Base-by-base conservation (phyloP, 306 rosid species). In the Heteromeles arbutifolia region DNA sequence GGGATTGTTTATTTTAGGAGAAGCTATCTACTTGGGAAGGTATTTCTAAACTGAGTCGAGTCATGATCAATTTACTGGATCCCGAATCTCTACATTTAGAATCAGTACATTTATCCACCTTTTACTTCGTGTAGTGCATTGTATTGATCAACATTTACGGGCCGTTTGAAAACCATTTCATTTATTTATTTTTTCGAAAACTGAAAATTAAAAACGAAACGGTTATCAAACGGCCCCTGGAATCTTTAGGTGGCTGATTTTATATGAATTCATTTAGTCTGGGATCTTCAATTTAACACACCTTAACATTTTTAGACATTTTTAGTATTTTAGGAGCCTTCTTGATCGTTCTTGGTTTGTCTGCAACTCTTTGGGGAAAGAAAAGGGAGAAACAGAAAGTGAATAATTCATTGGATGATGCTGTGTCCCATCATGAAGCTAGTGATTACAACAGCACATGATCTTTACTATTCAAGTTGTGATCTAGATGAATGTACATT, bases 21-120 rank as follows among this genome's bases (percentile, higher is more conserved):
- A 82, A n/a, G 65, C 74, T 41, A n/a, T 82, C 53, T 10, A 78
- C 56, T 39, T 82, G 57, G 80, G 82, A 62, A 74, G 79, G 85
- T 78, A 68, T 59, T 2, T 43, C 14, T 19, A 50, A 34, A 50
- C 32, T 28, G 4, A 14, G 48, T 26, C 3, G 34, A 50, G 41
- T 2, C 4, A 3, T 8, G 26, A 0, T 29, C 57, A 29, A 29
- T 48, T 29, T 29, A 52, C 1, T 44, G 7, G 18, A 45, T 45
- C 5, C 53, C 6, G 2, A 45, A 1, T 15, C 53, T 15, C 19
- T 45, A 2, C 53, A 14, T 45, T 45, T 45, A 45, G 19, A 13
- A 45, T 45, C 2, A 1, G 0, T 45, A 15, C 5, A 14, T 14
- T 45, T 45, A 39, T 45, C 17, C 7, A 0, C 7, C 17, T 14